Conservation (phyloP, 2,329 filamentous ascomycete species). For the Akanthomyces dipterigenus region DNA sequence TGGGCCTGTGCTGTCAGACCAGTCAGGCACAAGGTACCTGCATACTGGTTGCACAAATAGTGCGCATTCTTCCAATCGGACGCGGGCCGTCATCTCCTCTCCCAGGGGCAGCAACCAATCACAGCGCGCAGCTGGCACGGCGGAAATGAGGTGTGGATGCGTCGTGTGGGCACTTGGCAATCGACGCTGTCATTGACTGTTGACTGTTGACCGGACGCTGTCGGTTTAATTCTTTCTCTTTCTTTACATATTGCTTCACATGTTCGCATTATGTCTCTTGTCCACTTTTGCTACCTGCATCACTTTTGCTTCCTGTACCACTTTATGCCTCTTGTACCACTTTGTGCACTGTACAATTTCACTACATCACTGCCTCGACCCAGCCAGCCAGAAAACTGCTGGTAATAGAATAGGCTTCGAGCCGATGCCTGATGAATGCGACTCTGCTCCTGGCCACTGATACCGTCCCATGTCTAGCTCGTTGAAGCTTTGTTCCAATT, state of each 20-base stretch:
- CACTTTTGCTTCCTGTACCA: neutral
- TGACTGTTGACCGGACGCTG: no score
- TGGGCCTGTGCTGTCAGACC: neutral
- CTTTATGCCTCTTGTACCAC: neutral
- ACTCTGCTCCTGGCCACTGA: constrained; percentile 3
- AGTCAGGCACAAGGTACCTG: constrained; percentile 2
- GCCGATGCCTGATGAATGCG: neutral
- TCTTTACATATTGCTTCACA: no score
- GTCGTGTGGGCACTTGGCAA: neutral
- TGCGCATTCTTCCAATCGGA: constrained; percentile 10
- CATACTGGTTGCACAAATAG: neutral
- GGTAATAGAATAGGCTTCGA: neutral
- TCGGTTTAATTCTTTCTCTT: no score
- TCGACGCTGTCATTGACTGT: neutral
- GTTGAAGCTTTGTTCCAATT: neutral
- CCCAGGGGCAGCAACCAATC: neutral
- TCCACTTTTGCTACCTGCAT: neutral
- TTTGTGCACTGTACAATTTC: neutral
- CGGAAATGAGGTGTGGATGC: constrained; percentile 9
- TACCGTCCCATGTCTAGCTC: neutral
- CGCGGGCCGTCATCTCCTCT: constrained; percentile 10
- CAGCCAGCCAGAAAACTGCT: neutral
- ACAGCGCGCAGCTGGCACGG: neutral
- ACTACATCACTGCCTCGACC: neutral
- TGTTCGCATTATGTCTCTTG: neutral